Evolutionary conservation across 768 basidiomycete genomes (phyloP).

Genomic region (Harrya chromipes): DNA sequence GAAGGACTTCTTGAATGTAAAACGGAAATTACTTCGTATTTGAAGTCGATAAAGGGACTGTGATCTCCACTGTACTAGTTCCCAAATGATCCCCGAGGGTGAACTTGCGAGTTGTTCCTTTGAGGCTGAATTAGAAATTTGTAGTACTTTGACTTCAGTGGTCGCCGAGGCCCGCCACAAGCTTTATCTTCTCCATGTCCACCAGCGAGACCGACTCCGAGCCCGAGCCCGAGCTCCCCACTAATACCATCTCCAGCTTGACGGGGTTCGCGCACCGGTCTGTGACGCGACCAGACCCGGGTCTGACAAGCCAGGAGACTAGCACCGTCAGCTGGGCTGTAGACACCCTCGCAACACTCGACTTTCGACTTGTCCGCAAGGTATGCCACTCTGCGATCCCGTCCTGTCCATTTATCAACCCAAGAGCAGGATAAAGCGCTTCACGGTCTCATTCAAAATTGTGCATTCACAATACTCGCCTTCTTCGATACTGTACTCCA

Average conservation of each 20-base stretch:
- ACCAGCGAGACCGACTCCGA: slow-evolving; percentile 60
- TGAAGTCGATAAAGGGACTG: slow-evolving; percentile 55
- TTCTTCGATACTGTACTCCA: slow-evolving; percentile 29
- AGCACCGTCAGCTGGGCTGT: slow-evolving; percentile 23
- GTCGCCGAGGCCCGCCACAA: not conserved
- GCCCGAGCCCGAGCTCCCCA: slow-evolving; percentile 33
- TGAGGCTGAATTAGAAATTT: too few relatives aligned
- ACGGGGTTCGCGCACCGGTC: slow-evolving; percentile 19
- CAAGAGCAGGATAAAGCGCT: slow-evolving; percentile 31
- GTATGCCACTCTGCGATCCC: slow-evolving; percentile 7
- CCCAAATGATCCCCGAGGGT: not conserved
- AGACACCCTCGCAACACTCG: slow-evolving; percentile 23
- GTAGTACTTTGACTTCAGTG: slow-evolving; percentile 2
- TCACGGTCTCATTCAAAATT: slow-evolving; percentile 33
- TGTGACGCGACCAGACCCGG: slow-evolving; percentile 4
- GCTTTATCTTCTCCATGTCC: slow-evolving; percentile 23
- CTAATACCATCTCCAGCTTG: slow-evolving; percentile 16
- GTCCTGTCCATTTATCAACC: not conserved
- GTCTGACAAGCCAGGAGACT: not conserved
- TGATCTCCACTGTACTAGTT: slow-evolving; percentile 25
- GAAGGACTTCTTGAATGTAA: slow-evolving; percentile 49
- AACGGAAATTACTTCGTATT: slow-evolving; percentile 53
- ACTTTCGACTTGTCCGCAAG: slow-evolving; percentile 30
- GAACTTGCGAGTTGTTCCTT: not conserved
- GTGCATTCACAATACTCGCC: slow-evolving; percentile 32